Percentiles rank a stretch among this genome's conserved stretches.
Conservation (phyloP, 2,329 filamentous ascomycete genomes). For the Endoconidiophora polonica region DNA sequence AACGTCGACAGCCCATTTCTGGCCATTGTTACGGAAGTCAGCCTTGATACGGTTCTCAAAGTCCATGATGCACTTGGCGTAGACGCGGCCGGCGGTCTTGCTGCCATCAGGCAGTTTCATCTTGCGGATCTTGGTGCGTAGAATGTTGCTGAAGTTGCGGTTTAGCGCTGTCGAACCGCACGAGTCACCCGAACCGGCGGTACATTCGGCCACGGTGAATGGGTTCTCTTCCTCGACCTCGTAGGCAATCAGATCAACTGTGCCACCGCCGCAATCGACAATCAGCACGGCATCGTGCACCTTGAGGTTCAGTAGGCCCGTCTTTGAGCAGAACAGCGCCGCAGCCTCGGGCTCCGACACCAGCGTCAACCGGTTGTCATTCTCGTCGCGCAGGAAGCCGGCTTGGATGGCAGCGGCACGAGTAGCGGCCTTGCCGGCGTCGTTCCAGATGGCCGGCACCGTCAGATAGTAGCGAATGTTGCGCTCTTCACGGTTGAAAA, state of each 20-base stretch:
- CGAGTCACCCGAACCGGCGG: slow-evolving; percentile 89
- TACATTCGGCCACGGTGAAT: slow-evolving; percentile 94
- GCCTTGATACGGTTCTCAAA: slow-evolving; percentile 99
- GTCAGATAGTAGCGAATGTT: slow-evolving; percentile 97
- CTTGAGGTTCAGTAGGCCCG: slow-evolving; percentile 86
- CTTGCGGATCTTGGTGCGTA: slow-evolving; percentile 93
- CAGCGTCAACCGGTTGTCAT: slow-evolving; percentile 87
- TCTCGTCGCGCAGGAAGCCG: slow-evolving; percentile 90
- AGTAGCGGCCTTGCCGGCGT: slow-evolving; percentile 92
- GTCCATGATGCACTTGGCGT: slow-evolving; percentile 99
- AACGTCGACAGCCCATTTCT: slow-evolving; percentile 98
- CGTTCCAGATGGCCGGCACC: slow-evolving; percentile 98
- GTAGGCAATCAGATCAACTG: slow-evolving; percentile 96
- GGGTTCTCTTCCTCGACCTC: slow-evolving; percentile 96
- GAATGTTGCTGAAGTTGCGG: slow-evolving; percentile 94
- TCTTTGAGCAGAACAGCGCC: slow-evolving; percentile 95
- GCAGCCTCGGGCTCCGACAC: slow-evolving; percentile 95
- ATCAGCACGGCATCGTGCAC: slow-evolving; percentile 97
- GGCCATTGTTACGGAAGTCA: slow-evolving; percentile 96
- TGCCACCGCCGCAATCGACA: slow-evolving; percentile 95
- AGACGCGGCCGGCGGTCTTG: slow-evolving; percentile 93
- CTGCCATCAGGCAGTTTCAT: slow-evolving; percentile 98
- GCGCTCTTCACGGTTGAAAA: slow-evolving; percentile 93
- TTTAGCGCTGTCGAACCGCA: slow-evolving; percentile 97
- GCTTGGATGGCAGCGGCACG: slow-evolving; percentile 92